phyloP scores from a whole-genome alignment of 1,139 yeast genomes.

The Magnusiomyces ingens region DNA sequence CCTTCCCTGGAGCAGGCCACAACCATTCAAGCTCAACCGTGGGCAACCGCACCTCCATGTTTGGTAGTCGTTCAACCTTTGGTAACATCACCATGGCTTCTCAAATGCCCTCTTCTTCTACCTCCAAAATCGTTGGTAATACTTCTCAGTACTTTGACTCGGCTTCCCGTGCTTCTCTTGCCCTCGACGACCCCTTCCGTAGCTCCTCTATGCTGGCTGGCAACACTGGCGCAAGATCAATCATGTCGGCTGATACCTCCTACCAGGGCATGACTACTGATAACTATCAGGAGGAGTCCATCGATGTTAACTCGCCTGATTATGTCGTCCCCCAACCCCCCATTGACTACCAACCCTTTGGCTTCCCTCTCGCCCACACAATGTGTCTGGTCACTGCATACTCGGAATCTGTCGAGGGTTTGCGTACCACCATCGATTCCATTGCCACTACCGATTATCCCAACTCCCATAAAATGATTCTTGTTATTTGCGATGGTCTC shows the following conservation, averaged over 20 bases:
- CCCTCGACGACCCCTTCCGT: slow-evolving; percentile 21
- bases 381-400: slow-evolving; percentile 86
- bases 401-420: slow-evolving; percentile 82
- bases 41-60: slow-evolving; percentile 13
- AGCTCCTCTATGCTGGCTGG: slow-evolving; percentile 5
- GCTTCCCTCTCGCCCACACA: slow-evolving; percentile 79
- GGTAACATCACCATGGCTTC: slow-evolving; percentile 33
- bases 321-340: slow-evolving; percentile 89
- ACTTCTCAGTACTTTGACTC: slow-evolving; percentile 27
- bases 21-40: slow-evolving; percentile 26
- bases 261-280: slow-evolving; percentile 25
- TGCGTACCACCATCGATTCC: slow-evolving; percentile 85
- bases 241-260: slow-evolving; percentile 23
- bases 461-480: slow-evolving; percentile 79
- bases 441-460: slow-evolving; percentile 91
- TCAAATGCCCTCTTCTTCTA: slow-evolving; percentile 31
- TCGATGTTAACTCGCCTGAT: slow-evolving; percentile 42
- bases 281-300: slow-evolving; percentile 13
- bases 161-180: slow-evolving; percentile 26
- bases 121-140: slow-evolving; percentile 33
- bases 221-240: slow-evolving; percentile 11
- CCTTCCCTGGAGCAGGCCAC: slow-evolving; percentile 6
- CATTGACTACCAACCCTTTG: slow-evolving; percentile 77
- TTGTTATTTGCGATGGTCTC: slow-evolving; percentile 87
- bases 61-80: slow-evolving; percentile 3